Evolutionary conservation across 75 land plant genomes (phyloP).

Genomic region (Adiantum capillusveneris): DNA sequence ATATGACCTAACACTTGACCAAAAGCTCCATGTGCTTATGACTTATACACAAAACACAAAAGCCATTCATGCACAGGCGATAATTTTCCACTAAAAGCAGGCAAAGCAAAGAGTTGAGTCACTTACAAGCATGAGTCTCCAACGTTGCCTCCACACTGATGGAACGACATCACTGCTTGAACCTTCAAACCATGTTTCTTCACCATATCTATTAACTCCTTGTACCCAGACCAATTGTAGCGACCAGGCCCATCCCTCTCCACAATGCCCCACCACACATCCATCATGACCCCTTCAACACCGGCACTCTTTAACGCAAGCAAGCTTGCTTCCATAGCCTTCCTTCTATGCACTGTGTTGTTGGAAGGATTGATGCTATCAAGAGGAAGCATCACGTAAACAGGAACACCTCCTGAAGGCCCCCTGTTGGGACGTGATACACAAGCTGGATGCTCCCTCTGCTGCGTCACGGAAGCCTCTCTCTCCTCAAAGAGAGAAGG

Average conservation of each 20-base stretch:
- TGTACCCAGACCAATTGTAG: constrained; percentile 70
- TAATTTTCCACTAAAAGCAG: no score
- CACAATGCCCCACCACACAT: constrained; percentile 86
- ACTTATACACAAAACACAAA: no score
- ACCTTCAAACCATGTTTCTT: constrained; percentile 54
- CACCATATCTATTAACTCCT: constrained; percentile 63
- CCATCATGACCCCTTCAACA: constrained; percentile 80
- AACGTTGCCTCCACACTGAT: no score
- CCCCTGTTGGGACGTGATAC: constrained; percentile 3
- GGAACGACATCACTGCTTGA: constrained; percentile 85
- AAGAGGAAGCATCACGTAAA: constrained; percentile 49
- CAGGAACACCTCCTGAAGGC: constrained; percentile 21
- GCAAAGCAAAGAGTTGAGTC: constrained; percentile 11
- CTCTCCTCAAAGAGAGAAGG: neutral
- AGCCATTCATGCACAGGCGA: no score
- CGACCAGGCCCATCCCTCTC: constrained; percentile 61
- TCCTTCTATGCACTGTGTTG: constrained; percentile 40
- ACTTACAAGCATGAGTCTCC: constrained; percentile 73
- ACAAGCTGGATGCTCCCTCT: neutral
- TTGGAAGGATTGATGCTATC: constrained; percentile 40
- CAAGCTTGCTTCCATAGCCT: constrained; percentile 69
- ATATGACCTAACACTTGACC: no score
- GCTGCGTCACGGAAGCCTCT: neutral
- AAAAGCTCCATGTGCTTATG: no score
- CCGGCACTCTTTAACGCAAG: constrained; percentile 74